phyloP scores from a whole-genome alignment of 164 flowering plant species.

The Vitis vinifera region ASM3070453v1 NC_081811.1:28585501-28586000 shows the following conservation, averaged over 20 bases:
- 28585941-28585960: slow-evolving; percentile 12
- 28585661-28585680: slow-evolving; percentile 59
- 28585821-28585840: slow-evolving; percentile 19
- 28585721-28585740: slow-evolving; percentile 28
- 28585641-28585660: slow-evolving; percentile 49
- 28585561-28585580: slow-evolving; percentile 18
- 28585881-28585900: slow-evolving; percentile 66
- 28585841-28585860: slow-evolving; percentile 15
- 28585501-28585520: slow-evolving; percentile 17
- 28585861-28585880: slow-evolving; percentile 31
- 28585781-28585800: slow-evolving; percentile 51
- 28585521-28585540: slow-evolving; percentile 7
- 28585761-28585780: slow-evolving; percentile 77
- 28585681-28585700: slow-evolving; percentile 69
- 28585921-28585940: slow-evolving; percentile 44
- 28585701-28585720: slow-evolving; percentile 85
- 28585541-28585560: slow-evolving; percentile 12
- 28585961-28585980: slow-evolving; percentile 19
- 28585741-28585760: slow-evolving; percentile 40
- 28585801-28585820: slow-evolving; percentile 46
- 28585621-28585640: slow-evolving; percentile 52
- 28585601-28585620: slow-evolving; percentile 51
- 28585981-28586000: slow-evolving; percentile 14
- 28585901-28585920: slow-evolving; percentile 71
- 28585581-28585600: slow-evolving; percentile 30